Evolutionary conservation across 1,139 yeast genomes (phyloP).

Genomic region (Zygotorulaspora mrakii): DNA sequence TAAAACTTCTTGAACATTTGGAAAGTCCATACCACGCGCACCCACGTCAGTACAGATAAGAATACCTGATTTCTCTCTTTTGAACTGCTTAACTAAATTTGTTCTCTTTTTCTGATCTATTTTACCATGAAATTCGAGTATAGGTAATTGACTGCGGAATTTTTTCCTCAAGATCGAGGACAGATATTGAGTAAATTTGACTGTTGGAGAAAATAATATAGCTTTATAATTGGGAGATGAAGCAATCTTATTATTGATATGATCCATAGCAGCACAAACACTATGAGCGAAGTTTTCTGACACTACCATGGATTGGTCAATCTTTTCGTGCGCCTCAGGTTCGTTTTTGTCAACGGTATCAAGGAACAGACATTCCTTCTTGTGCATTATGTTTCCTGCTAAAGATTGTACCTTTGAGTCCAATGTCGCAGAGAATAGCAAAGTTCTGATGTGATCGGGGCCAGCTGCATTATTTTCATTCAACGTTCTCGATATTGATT

Average conservation of each 20-base stretch:
- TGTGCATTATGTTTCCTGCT: constrained; percentile 60
- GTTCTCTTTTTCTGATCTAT: constrained; percentile 49
- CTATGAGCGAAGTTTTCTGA: constrained; percentile 50
- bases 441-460: constrained; percentile 48
- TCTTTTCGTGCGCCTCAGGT: constrained; percentile 73
- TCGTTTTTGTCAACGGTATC: constrained; percentile 76
- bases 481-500: constrained; percentile 50
- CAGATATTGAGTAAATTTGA: constrained; percentile 59
- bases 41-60: constrained; percentile 89
- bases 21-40: constrained; percentile 95
- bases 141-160: constrained; percentile 30
- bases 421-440: constrained; percentile 86
- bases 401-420: constrained; percentile 61
- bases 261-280: constrained; percentile 51
- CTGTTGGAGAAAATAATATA: constrained; percentile 79
- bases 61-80: constrained; percentile 45
- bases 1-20: constrained; percentile 74
- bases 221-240: constrained; percentile 55
- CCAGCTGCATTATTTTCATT: constrained; percentile 41
- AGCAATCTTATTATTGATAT: constrained; percentile 39
- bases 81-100: constrained; percentile 31
- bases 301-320: constrained; percentile 59
- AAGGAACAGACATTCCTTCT: constrained; percentile 58
- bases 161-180: constrained; percentile 38
- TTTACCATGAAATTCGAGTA: constrained; percentile 61